A percentile compares a stretch with the other conserved stretches of the same genome.
phyloP scores from a whole-genome alignment of 768 basidiomycete species.

The Dacryopinax spathularia region DNA sequence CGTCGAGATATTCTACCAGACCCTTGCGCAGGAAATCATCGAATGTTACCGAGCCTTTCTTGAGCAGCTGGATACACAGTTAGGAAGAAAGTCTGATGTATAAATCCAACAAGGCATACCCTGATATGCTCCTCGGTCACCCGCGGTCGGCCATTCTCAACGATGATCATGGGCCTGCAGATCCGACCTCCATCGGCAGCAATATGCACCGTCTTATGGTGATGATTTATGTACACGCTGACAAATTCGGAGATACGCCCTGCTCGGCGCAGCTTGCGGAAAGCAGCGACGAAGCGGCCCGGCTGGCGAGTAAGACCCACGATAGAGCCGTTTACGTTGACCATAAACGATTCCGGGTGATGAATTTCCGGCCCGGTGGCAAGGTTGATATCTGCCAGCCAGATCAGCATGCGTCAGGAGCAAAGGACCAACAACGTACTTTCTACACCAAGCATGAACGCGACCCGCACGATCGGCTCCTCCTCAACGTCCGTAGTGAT shows the following conservation, averaged over 20 bases:
- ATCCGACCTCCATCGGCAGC: conserved; percentile 96
- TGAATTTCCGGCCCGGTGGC: conserved; percentile 94
- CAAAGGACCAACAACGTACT: conserved; percentile 31
- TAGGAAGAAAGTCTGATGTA: not conserved
- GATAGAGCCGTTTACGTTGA: conserved; percentile 93
- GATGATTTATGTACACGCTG: conserved; percentile 88
- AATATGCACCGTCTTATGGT: conserved; percentile 88
- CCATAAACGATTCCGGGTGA: conserved; percentile 78
- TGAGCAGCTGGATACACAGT: conserved; percentile 45
- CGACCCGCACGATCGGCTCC: conserved; percentile 74
- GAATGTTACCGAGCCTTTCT: conserved; percentile 63
- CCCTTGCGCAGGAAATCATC: conserved; percentile 89
- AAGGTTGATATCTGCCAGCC: conserved; percentile 61
- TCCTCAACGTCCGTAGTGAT: conserved; percentile 99
- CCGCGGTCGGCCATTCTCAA: conserved; percentile 62
- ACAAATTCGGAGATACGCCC: conserved; percentile 92
- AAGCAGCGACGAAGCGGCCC: conserved; percentile 70
- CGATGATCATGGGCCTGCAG: conserved; percentile 94
- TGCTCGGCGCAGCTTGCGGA: conserved; percentile 83
- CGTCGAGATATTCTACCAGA: conserved; percentile 93
- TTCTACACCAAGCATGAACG: conserved; percentile 95
- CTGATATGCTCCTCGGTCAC: conserved; percentile 68
- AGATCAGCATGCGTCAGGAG: not conserved
- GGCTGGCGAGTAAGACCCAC: conserved; percentile 85
- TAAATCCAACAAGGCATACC: conserved; percentile 33